Percentiles rank a stretch among this genome's conserved stretches.
Conservation (phyloP, 768 basidiomycete species). For the Coprinopsis strossmayeri region DNA sequence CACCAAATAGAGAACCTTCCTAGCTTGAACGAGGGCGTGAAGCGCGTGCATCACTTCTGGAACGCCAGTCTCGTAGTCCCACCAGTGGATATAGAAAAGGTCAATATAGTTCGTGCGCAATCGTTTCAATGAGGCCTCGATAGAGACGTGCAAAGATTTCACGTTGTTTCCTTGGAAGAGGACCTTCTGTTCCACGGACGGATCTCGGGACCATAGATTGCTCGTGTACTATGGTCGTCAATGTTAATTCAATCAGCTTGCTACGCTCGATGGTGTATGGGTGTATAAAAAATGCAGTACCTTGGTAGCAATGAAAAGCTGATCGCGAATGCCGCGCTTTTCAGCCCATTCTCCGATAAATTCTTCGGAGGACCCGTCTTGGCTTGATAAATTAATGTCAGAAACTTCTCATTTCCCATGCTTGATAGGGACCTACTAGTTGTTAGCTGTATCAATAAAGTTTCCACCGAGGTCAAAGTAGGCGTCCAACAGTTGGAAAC, state of each 20-base stretch:
- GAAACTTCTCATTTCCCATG: background rate
- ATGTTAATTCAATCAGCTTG: no score
- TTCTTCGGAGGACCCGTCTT: slow-evolving; percentile 30
- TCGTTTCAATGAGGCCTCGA: slow-evolving; percentile 39
- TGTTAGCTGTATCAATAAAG: slow-evolving; percentile 37
- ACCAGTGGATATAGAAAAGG: slow-evolving; percentile 40
- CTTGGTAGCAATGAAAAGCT: slow-evolving; percentile 30
- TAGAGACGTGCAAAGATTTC: slow-evolving; percentile 36
- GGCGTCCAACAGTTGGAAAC: slow-evolving; percentile 36
- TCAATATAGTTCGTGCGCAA: slow-evolving; percentile 42
- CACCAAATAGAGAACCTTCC: slow-evolving; percentile 44
- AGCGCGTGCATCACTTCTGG: slow-evolving; percentile 53
- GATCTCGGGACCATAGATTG: slow-evolving; percentile 22
- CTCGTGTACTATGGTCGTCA: slow-evolving; percentile 29
- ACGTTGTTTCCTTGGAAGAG: slow-evolving; percentile 42
- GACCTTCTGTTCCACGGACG: slow-evolving; percentile 24
- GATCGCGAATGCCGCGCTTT: slow-evolving; percentile 29
- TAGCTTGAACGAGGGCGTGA: slow-evolving; percentile 41
- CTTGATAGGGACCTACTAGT: slow-evolving; percentile 20
- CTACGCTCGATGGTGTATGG: no score
- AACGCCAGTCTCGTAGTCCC: slow-evolving; percentile 47
- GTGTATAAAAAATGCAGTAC: slow-evolving; percentile 10
- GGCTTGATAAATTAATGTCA: no score
- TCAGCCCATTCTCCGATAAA: slow-evolving; percentile 41
- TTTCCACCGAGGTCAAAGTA: slow-evolving; percentile 35